Evolutionary conservation across 2,329 filamentous ascomycete species (phyloP).

Genomic region (Ophiostoma novo-ulmi): DNA sequence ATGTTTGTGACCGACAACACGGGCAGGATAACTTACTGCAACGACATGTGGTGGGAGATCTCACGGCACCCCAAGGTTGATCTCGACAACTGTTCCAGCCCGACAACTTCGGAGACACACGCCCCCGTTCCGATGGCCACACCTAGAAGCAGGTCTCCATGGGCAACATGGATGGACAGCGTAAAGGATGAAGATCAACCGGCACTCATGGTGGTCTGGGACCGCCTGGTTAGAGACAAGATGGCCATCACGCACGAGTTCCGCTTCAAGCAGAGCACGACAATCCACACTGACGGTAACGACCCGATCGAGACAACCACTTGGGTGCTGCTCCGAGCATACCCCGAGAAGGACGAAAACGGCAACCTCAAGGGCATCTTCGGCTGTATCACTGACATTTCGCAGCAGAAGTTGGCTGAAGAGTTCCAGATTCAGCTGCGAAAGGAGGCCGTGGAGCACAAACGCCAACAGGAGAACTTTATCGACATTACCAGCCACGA

Average conservation of each 20-base stretch:
- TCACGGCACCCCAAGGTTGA: conserved; percentile 52
- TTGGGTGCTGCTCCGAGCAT: conserved; percentile 73
- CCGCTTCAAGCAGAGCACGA: conserved; percentile 66
- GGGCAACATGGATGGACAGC: conserved; percentile 61
- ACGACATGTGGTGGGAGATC: conserved; percentile 73
- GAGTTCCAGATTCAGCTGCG: conserved; percentile 71
- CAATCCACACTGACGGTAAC: conserved; percentile 57
- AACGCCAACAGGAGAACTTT: conserved; percentile 66
- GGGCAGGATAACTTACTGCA: conserved; percentile 71
- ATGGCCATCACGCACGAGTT: conserved; percentile 66
- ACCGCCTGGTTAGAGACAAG: conserved; percentile 55
- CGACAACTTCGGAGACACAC: not conserved
- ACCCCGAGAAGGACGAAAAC: conserved; percentile 61
- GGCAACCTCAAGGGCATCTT: conserved; percentile 69
- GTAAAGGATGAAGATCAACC: conserved; percentile 62
- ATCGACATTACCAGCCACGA: conserved; percentile 72
- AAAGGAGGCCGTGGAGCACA: conserved; percentile 75
- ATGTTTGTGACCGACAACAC: conserved; percentile 74
- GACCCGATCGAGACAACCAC: conserved; percentile 38
- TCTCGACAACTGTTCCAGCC: conserved; percentile 22
- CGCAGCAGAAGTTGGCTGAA: conserved; percentile 78
- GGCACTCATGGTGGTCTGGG: conserved; percentile 57
- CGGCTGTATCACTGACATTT: conserved; percentile 79
- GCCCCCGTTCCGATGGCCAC: not conserved
- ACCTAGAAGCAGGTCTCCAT: not conserved